Conservation (phyloP, 169 alveolate species). For the Hepatocystis sp. region DNA sequence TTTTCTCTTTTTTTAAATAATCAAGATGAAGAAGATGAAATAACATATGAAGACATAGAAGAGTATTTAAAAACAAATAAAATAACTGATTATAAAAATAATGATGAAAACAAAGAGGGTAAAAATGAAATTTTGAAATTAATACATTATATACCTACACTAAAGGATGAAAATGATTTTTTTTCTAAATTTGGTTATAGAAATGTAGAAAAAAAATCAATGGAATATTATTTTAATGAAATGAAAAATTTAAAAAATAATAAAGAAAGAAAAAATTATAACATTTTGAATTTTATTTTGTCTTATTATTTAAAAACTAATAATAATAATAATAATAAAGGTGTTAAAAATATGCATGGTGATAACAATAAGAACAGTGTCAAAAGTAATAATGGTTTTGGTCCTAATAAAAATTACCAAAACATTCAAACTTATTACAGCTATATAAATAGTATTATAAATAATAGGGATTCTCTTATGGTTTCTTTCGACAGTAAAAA, state of each 20-base stretch:
- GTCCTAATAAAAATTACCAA: constrained; percentile 19
- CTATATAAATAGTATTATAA: constrained; percentile 41
- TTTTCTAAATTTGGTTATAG: constrained; percentile 62
- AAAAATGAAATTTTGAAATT: constrained; percentile 75
- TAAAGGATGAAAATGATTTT: constrained; percentile 51
- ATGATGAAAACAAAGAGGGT: too few species aligned
- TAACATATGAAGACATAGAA: constrained; percentile 73
- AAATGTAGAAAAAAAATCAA: constrained; percentile 27
- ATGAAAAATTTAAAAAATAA: constrained; percentile 48
- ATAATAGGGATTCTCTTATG: constrained; percentile 1
- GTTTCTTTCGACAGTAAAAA: neutral
- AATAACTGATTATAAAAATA: constrained; percentile 14
- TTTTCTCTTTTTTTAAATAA: too few species aligned
- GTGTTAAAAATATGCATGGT: too few species aligned
- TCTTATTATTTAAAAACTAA: constrained; percentile 33
- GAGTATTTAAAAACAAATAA: constrained; percentile 63
- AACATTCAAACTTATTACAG: constrained; percentile 42
- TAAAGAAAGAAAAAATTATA: constrained; percentile 54
- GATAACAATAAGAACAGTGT: too few species aligned
- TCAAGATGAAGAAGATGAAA: constrained; percentile 29
- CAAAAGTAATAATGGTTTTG: constrained; percentile 6
- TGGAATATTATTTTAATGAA: constrained; percentile 70
- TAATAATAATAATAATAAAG: too few species aligned
- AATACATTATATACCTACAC: constrained; percentile 40
- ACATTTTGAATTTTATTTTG: constrained; percentile 42